phyloP scores from a whole-genome alignment of 1,139 yeast genomes.

The Meyerozyma sp. region DNA sequence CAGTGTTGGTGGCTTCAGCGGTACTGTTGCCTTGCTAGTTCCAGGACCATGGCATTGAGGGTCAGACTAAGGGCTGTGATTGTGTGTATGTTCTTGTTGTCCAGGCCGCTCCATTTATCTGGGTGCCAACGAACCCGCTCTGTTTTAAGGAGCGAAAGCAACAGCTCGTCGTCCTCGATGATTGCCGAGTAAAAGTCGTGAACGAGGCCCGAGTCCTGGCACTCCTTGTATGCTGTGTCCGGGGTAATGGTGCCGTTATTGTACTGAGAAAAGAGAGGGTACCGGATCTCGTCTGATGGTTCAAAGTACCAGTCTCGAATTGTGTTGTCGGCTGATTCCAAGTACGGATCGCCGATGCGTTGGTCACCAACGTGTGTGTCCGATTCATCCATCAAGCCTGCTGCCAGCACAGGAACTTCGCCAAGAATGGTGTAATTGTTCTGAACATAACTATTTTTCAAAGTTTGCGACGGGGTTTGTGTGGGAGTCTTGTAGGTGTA shows the following conservation, averaged over 20 bases:
- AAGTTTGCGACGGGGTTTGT: not conserved
- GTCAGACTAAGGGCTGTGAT: slow-evolving; percentile 28
- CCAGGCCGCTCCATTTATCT: slow-evolving; percentile 40
- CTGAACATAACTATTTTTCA: not conserved
- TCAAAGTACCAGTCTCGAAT: slow-evolving; percentile 10
- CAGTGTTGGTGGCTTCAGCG: not conserved
- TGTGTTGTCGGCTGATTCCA: slow-evolving; percentile 9
- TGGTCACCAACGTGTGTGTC: slow-evolving; percentile 36
- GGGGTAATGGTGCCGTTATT: not conserved
- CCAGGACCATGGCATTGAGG: slow-evolving; percentile 23
- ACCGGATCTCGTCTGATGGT: not conserved
- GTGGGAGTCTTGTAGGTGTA: slow-evolving; percentile 1
- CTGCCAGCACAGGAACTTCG: slow-evolving; percentile 31
- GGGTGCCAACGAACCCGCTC: slow-evolving; percentile 71
- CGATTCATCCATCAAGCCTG: slow-evolving; percentile 34
- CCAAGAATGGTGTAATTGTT: slow-evolving; percentile 27
- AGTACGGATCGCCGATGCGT: slow-evolving; percentile 37
- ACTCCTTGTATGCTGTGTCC: slow-evolving; percentile 4
- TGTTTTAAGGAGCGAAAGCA: slow-evolving; percentile 28
- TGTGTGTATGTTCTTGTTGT: slow-evolving; percentile 10
- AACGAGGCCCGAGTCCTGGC: slow-evolving; percentile 19
- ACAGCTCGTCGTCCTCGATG: slow-evolving; percentile 8
- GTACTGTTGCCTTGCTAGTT: not conserved
- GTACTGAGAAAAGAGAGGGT: not conserved
- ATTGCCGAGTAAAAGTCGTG: slow-evolving; percentile 23